Conservation (phyloP, 1,284 basidiomycete species). For the Melampsora larici-populina region DNA sequence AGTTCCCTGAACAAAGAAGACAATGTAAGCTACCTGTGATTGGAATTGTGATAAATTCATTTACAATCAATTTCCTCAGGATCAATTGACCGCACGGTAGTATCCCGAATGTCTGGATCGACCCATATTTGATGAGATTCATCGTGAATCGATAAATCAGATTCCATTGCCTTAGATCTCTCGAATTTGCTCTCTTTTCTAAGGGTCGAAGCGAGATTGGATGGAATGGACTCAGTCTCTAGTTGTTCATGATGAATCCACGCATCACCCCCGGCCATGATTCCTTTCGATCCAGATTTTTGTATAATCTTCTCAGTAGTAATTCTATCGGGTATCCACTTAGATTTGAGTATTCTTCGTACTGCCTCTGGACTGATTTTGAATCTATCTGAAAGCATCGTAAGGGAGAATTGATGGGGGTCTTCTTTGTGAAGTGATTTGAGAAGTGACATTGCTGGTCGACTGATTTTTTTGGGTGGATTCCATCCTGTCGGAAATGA, state of each 20-base stretch:
- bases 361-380: constrained; percentile 81
- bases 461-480: constrained; percentile 79
- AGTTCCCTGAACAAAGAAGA: neutral
- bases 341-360: constrained; percentile 74
- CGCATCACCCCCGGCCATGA: neutral
- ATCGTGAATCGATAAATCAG: neutral
- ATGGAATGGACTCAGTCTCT: constrained; percentile 37
- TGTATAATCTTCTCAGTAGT: constrained; percentile 4
- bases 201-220: constrained; percentile 22
- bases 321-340: constrained; percentile 64
- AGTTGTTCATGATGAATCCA: constrained; percentile 38
- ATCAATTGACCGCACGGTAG: neutral
- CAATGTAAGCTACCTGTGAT: too few relatives aligned
- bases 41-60: too few relatives aligned
- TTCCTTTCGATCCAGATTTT: neutral
- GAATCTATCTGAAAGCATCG: constrained; percentile 72
- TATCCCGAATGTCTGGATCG: neutral
- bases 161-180: neutral
- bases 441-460: constrained; percentile 82
- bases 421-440: constrained; percentile 69
- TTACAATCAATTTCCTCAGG: neutral
- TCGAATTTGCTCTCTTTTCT: neutral
- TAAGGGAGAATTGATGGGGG: constrained; percentile 66
- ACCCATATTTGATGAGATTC: neutral
- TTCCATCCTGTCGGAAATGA: constrained; percentile 74